These are phyloP conservation scores for Limonium bicolor DNA, from an alignment of 148 eudicot genomes.

Conservation along the genomic window DNA sequence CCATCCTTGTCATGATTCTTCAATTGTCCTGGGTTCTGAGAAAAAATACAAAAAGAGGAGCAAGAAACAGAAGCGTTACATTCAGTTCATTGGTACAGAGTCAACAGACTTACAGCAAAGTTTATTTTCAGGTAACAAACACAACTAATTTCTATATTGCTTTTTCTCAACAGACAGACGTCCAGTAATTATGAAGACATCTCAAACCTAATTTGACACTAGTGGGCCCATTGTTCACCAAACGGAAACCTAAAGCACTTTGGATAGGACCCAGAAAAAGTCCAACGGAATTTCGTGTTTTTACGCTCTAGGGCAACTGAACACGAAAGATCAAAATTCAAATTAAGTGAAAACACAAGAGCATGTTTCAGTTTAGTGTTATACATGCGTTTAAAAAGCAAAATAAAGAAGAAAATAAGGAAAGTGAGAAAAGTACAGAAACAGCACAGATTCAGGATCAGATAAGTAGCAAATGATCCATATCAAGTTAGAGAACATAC, in stretches of 20 bases:
- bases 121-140: too few species aligned
- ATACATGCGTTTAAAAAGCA: too few species aligned
- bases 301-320: neutral
- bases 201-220: conserved; percentile 1
- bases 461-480: conserved; percentile 4
- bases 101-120: too few species aligned
- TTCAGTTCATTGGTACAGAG: too few species aligned
- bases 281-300: neutral
- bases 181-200: neutral
- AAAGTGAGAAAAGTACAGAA: neutral
- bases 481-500: conserved; percentile 2
- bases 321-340: neutral
- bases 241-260: conserved; percentile 3
- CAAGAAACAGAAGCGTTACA: too few species aligned
- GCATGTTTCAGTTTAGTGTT: too few species aligned
- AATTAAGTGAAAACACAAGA: too few species aligned
- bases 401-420: neutral
- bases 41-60: too few species aligned
- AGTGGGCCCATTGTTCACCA: conserved; percentile 6
- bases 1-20: conserved; percentile 65
- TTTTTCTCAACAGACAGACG: neutral
- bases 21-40: conserved; percentile 6
- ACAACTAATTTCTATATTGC: conserved; percentile 2
- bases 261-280: conserved; percentile 1
- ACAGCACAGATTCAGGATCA: conserved; percentile 1